Percentiles rank a stretch among this genome's conserved stretches.
Conservation (phyloP, 306 rosid species). For the Myrica gale region DNA sequence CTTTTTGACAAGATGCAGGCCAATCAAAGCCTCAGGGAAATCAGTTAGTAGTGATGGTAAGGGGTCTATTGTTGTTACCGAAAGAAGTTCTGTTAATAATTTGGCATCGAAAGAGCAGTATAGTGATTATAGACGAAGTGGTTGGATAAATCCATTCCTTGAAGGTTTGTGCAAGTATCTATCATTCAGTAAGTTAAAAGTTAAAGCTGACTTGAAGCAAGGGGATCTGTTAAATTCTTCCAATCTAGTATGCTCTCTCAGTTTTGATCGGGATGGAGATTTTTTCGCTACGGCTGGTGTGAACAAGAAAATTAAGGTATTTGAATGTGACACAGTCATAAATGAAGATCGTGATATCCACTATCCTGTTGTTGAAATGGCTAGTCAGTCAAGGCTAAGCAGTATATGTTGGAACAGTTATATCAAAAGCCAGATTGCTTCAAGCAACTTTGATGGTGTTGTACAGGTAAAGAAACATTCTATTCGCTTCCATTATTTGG, state of each 20-base stretch:
- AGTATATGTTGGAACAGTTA: conserved; percentile 94
- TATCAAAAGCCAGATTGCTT: conserved; percentile 97
- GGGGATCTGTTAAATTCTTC: conserved; percentile 96
- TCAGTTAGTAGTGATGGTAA: conserved; percentile 56
- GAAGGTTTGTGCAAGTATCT: conserved; percentile 97
- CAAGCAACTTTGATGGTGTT: conserved; percentile 95
- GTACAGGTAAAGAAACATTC: conserved; percentile 69
- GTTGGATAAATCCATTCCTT: conserved; percentile 93
- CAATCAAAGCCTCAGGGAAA: conserved; percentile 46
- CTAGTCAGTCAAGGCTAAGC: conserved; percentile 81
- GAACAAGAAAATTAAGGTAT: conserved; percentile 88
- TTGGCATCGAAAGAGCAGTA: conserved; percentile 53
- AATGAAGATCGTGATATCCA: conserved; percentile 89
- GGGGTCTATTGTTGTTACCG: conserved; percentile 56
- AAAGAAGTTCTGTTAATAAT: conserved; percentile 70
- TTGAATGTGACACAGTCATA: conserved; percentile 71
- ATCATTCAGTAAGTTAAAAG: conserved; percentile 73
- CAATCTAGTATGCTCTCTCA: conserved; percentile 82
- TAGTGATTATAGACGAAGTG: conserved; percentile 55
- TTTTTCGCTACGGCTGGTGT: conserved; percentile 94
- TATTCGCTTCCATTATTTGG: conserved; percentile 18
- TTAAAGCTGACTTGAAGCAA: conserved; percentile 94
- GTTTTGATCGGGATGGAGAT: conserved; percentile 96
- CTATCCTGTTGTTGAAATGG: conserved; percentile 97
- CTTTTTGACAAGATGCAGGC: conserved; percentile 74